Percentiles rank a stretch among this genome's conserved stretches.
These are phyloP conservation scores for Coprinellus micaceus DNA, from an alignment of 768 basidiomycete species.

Conservation along the genomic window DNA sequence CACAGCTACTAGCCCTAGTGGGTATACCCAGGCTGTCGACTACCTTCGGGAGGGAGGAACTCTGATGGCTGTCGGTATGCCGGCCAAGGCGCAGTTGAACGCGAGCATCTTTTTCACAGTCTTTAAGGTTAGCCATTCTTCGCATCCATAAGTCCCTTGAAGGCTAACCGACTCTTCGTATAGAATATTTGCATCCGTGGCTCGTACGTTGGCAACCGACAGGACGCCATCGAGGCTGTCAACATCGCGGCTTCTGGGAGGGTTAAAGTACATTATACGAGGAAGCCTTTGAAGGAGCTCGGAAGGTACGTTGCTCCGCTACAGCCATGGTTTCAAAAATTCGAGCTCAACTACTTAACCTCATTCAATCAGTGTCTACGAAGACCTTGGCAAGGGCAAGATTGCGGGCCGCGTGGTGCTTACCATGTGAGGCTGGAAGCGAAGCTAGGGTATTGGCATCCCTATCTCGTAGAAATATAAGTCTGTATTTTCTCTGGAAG, in stretches of 20 bases:
- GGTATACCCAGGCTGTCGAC: slow-evolving; percentile 57
- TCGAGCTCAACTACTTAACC: slow-evolving; percentile 3
- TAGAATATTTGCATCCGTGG: slow-evolving; percentile 35
- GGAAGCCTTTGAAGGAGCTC: slow-evolving; percentile 49
- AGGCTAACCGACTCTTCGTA: too few species aligned
- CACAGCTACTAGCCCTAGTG: slow-evolving; percentile 49
- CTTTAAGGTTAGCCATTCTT: slow-evolving; percentile 39
- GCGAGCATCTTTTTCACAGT: slow-evolving; percentile 74
- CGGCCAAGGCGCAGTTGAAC: slow-evolving; percentile 53
- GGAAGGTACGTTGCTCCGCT: slow-evolving; percentile 37
- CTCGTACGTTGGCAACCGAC: slow-evolving; percentile 65
- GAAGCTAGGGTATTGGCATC: too few species aligned
- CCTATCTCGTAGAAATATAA: too few species aligned
- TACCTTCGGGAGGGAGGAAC: slow-evolving; percentile 73
- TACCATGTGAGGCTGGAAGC: slow-evolving; percentile 1
- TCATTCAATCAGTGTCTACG: slow-evolving; percentile 34
- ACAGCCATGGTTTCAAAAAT: slow-evolving; percentile 2
- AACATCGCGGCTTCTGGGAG: slow-evolving; percentile 68
- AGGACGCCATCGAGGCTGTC: slow-evolving; percentile 80
- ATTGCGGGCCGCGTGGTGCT: slow-evolving; percentile 53
- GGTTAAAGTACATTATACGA: slow-evolving; percentile 56
- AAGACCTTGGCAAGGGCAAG: slow-evolving; percentile 36
- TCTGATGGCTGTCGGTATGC: slow-evolving; percentile 78
- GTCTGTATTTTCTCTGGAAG: too few species aligned
- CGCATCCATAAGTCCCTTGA: too few species aligned